These are phyloP conservation scores for Gossypium longicalyx DNA, from an alignment of 345 rosid species.

Conservation along the genomic window DNA sequence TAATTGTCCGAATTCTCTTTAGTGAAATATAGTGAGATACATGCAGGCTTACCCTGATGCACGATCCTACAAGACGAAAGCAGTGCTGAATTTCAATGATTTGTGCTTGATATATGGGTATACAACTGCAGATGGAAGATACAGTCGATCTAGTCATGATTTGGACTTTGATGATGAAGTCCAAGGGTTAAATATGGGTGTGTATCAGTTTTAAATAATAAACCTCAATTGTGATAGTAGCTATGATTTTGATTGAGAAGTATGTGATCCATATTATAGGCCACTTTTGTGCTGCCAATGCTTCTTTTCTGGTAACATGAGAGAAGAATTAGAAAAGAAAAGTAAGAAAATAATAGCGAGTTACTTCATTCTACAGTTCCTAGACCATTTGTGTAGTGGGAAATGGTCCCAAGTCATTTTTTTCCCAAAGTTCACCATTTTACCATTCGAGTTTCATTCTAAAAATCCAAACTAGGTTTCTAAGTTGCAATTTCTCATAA, in stretches of 20 bases:
- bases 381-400: not conserved
- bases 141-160: slow-evolving; percentile 87
- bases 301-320: not conserved
- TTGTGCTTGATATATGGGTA: slow-evolving; percentile 73
- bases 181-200: slow-evolving; percentile 48
- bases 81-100: slow-evolving; percentile 61
- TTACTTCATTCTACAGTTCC: not conserved
- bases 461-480: not conserved
- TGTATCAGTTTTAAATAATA: slow-evolving; percentile 17
- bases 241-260: not conserved
- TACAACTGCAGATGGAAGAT: slow-evolving; percentile 84
- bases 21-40: slow-evolving; percentile 19
- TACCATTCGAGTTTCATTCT: not conserved
- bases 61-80: slow-evolving; percentile 62
- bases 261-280: not conserved
- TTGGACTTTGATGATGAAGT: slow-evolving; percentile 63
- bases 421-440: not conserved
- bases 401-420: not conserved
- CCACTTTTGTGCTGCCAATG: not conserved
- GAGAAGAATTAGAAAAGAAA: not conserved
- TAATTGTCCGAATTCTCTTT: not conserved
- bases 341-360: not conserved
- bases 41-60: slow-evolving; percentile 72
- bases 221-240: not conserved
- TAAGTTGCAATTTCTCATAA: not conserved